A percentile compares a stretch with the other conserved stretches of the same genome.
These are phyloP conservation scores for Diutina pseudorugosa DNA, from an alignment of 1,139 yeast species.

Conservation along the genomic window DNA sequence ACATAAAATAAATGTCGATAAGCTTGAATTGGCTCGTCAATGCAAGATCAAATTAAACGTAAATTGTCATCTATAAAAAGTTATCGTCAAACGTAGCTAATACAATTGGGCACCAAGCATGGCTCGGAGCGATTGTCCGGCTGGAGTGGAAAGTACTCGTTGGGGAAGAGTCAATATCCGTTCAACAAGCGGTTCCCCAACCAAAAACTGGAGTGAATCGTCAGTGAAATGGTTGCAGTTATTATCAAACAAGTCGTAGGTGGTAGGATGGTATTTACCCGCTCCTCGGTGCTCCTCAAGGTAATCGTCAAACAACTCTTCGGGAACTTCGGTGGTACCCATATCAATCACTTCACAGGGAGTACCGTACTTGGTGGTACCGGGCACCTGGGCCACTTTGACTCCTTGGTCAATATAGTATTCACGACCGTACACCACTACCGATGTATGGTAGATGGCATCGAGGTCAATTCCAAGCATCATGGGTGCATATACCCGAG, in stretches of 20 bases:
- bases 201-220: constrained; percentile 44
- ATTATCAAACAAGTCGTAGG: constrained; percentile 49
- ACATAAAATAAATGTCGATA: no score
- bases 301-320: background rate
- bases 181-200: constrained; percentile 39
- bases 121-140: constrained; percentile 33
- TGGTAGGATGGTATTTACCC: constrained; percentile 30
- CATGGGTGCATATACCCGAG: constrained; percentile 30
- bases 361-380: constrained; percentile 45
- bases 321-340: constrained; percentile 19
- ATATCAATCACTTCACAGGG: constrained; percentile 43
- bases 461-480: constrained; percentile 37
- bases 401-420: constrained; percentile 54
- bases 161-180: constrained; percentile 42
- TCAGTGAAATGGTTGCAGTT: constrained; percentile 63
- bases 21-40: no score
- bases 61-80: background rate
- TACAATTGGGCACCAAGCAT: constrained; percentile 12
- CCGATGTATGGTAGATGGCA: constrained; percentile 59
- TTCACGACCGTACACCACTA: constrained; percentile 44
- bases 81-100: background rate
- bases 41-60: background rate
- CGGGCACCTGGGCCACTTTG: constrained; percentile 29
- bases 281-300: constrained; percentile 13
- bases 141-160: constrained; percentile 46